Evolutionary conservation across 2,329 filamentous ascomycete species (phyloP).

Genomic region (Volutella citrinella): DNA sequence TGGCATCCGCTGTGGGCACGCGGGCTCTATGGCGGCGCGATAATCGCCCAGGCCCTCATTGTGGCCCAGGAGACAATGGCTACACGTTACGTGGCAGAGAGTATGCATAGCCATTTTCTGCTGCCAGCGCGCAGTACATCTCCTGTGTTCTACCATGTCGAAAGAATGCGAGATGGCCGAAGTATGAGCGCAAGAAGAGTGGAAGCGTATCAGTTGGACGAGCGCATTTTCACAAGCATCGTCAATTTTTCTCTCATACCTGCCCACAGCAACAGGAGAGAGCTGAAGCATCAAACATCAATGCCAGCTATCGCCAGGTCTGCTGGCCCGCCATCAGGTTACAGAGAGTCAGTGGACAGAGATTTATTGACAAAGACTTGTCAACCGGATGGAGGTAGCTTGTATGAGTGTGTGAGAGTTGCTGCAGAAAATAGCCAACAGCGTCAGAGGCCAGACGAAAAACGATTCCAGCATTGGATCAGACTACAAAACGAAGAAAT

Average conservation of each 20-base stretch:
- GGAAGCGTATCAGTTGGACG: neutral
- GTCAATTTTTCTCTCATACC: neutral
- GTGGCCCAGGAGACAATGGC: slow-evolving; percentile 1
- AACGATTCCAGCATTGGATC: no score
- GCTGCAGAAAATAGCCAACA: no score
- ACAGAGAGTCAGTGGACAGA: no score
- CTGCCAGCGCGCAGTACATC: neutral
- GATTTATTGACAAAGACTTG: no score
- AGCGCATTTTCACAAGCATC: neutral
- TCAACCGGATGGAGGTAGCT: no score
- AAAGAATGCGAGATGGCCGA: slow-evolving; percentile 1
- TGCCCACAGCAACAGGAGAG: neutral
- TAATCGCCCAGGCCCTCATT: slow-evolving; percentile 2
- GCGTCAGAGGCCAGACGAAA: no score
- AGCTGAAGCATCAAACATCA: neutral
- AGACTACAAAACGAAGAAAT: no score
- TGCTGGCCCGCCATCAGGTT: no score
- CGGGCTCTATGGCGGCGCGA: slow-evolving; percentile 2
- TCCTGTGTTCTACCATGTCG: neutral
- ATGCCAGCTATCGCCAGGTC: slow-evolving; percentile 1
- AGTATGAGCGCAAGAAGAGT: neutral
- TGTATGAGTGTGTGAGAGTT: no score
- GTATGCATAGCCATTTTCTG: slow-evolving; percentile 3
- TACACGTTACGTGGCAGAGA: neutral
- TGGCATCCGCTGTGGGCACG: slow-evolving; percentile 1